Percentiles rank a stretch among this genome's conserved stretches.
phyloP scores from a whole-genome alignment of 805 yeast genomes.

The Metschnikowia santaceciliae region DNA sequence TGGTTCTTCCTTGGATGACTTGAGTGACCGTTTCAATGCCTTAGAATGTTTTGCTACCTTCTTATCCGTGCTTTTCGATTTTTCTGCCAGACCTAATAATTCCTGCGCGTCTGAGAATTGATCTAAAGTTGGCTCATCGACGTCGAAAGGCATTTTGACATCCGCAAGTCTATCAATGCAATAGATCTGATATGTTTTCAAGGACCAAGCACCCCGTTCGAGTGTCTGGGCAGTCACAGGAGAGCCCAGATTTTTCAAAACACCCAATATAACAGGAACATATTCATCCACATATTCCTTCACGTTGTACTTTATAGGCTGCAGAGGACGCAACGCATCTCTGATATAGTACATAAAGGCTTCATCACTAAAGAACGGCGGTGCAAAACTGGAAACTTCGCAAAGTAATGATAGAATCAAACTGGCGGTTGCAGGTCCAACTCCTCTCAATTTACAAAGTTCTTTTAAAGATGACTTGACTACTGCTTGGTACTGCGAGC shows the following conservation, averaged over 20 bases:
- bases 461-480: conserved; percentile 26
- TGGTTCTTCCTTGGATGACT: no score
- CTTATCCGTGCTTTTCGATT: not conserved
- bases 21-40: not conserved
- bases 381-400: conserved; percentile 23
- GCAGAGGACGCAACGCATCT: conserved; percentile 19
- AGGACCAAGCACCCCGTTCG: conserved; percentile 38
- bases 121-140: conserved; percentile 10
- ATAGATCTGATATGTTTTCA: conserved; percentile 28
- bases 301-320: conserved; percentile 38
- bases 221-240: conserved; percentile 10
- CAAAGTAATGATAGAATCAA: conserved; percentile 35
- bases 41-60: not conserved
- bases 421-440: conserved; percentile 51
- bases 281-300: conserved; percentile 41
- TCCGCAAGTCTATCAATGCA: conserved; percentile 23
- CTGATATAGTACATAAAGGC: conserved; percentile 35
- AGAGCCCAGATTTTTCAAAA: not conserved
- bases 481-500: conserved; percentile 15
- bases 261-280: conserved; percentile 16
- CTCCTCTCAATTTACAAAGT: conserved; percentile 39
- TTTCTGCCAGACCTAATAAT: not conserved
- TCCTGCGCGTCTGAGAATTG: conserved; percentile 3
- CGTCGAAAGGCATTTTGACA: conserved; percentile 20
- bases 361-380: conserved; percentile 50